Evolutionary conservation across 2,329 filamentous ascomycete genomes (phyloP).

Genomic region (Calonectria fujianensis): DNA sequence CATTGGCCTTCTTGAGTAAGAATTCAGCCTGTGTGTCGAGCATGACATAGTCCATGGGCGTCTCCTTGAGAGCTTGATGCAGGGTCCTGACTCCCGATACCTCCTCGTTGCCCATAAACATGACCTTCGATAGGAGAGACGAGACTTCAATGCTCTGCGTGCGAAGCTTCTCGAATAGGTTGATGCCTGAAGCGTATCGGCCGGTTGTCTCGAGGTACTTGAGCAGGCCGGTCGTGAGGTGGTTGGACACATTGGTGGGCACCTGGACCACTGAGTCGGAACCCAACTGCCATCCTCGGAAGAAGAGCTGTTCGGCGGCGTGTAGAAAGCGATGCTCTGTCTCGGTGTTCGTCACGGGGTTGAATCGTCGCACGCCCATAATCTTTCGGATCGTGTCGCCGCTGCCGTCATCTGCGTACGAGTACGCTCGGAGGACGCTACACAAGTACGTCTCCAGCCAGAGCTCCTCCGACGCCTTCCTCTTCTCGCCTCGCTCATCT

Average conservation of each 20-base stretch:
- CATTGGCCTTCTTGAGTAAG: constrained; percentile 86
- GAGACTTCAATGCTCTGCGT: constrained; percentile 94
- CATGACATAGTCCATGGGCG: constrained; percentile 98
- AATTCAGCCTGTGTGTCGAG: constrained; percentile 96
- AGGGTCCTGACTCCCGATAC: constrained; percentile 94
- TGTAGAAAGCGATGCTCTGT: constrained; percentile 97
- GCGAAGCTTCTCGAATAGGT: constrained; percentile 96
- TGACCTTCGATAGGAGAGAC: constrained; percentile 90
- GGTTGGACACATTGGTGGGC: constrained; percentile 96
- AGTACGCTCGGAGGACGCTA: constrained; percentile 94
- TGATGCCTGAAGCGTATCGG: constrained; percentile 95
- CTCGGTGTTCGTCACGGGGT: constrained; percentile 98
- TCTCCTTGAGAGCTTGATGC: constrained; percentile 90
- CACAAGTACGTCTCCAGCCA: constrained; percentile 99
- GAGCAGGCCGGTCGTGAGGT: constrained; percentile 93
- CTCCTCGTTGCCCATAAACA: constrained; percentile 96
- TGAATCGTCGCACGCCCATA: constrained; percentile 96
- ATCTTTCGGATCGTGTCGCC: constrained; percentile 97
- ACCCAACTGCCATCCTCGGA: constrained; percentile 94
- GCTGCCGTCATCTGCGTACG: constrained; percentile 95
- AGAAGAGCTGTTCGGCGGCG: constrained; percentile 95
- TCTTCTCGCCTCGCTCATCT: constrained; percentile 96
- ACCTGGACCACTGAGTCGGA: constrained; percentile 98
- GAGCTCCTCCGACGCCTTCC: constrained; percentile 92
- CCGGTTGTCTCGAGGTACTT: constrained; percentile 98